Evolutionary conservation across 345 rosid genomes (phyloP), one percentile per base, ranked within the genome.

Genomic region (Populus tremula): DNA sequence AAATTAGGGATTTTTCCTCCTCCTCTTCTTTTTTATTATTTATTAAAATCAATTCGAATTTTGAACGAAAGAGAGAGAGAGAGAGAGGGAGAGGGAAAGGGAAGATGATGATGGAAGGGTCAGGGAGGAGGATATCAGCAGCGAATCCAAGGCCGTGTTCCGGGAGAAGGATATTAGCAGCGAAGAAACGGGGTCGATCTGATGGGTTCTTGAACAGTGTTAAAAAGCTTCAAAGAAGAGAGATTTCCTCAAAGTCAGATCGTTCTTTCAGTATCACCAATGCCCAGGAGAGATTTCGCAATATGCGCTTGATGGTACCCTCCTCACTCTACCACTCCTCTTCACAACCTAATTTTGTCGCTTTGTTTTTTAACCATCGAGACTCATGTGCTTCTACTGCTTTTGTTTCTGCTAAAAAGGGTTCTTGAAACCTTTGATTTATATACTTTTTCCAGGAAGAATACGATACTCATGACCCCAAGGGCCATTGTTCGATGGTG

Each of bases 401-500:
- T 67, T 9, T 31, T 67, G n/a, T 31, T 67, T 6, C 23, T 67
- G n/a, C 38, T 62, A 66, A 33, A 3, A 41, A 35, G 29, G 36
- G 12, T 35, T 36, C 11, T 41, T 10, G 14, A 56, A 27, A 35
- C 29, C 11, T 56, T n/a, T 17, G 59, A 33, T 49, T 79, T 65
- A 21, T 8, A 25, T 20, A 56, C 68, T 27, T 10, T 72, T 71
- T 62, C 80, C 80, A 95, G 99, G 97, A 90, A 86, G 96, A 96
- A 80, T 96, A 93, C 59, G 99, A 96, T 79, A 96, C 98, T 12
- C 98, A 96, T 83, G 98, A 96, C 77, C 97, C 96, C 5, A 93
- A 92, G 67, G 98, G 96, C 17, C 97, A 88, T 62, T 89, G 90
- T 38, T 78, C 93, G 1, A 85, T 90, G n/a, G 98, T 90, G 10